Evolutionary conservation across 306 rosid genomes (phyloP).

Genomic region (Prunus mongolica): DNA sequence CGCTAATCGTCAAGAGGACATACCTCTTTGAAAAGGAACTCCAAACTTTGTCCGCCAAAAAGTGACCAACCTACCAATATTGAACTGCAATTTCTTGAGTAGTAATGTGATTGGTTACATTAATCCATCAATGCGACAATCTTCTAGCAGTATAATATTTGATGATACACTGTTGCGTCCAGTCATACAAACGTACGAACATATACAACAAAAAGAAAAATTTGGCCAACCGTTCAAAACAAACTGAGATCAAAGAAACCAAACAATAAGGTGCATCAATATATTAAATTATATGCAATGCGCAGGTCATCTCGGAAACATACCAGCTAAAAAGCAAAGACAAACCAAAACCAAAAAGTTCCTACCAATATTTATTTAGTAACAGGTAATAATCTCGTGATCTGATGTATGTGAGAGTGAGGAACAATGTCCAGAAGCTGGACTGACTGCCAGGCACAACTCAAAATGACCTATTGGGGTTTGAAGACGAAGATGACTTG

Average conservation of each 20-base stretch:
- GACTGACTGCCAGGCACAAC: conserved; percentile 24
- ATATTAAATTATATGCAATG: conserved; percentile 47
- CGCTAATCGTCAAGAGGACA: no score
- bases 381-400: conserved; percentile 31
- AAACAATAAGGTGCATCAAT: conserved; percentile 26
- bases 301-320: conserved; percentile 21
- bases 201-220: neutral
- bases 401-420: conserved; percentile 29
- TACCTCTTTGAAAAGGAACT: no score
- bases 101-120: neutral
- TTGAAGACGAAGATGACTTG: conserved; percentile 71
- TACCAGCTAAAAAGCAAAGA: conserved; percentile 29
- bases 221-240: neutral
- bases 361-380: conserved; percentile 41
- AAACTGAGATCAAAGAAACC: neutral
- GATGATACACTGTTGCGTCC: no score
- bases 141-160: no score
- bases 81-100: neutral
- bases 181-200: neutral
- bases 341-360: conserved; percentile 34
- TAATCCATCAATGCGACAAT: no score
- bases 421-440: conserved; percentile 33
- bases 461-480: conserved; percentile 69
- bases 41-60: no score
- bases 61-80: neutral